Base-by-base conservation (phyloP, 257 asterid genomes). In the Solanum commersonii region DNA sequence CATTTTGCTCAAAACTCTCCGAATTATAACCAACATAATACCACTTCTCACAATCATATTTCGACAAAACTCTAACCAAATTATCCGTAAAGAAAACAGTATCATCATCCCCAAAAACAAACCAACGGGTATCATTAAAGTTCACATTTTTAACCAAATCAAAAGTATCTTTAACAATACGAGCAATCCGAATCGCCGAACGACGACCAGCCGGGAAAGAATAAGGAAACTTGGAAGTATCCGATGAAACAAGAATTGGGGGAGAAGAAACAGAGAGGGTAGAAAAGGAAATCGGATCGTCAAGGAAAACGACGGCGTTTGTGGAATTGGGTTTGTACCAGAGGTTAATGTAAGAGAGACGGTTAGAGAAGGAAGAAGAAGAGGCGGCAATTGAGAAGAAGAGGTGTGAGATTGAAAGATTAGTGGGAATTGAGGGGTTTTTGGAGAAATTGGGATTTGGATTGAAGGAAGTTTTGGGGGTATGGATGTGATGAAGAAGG, bases 71-170 rank as follows among this genome's bases (percentile, higher is more conserved):
- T 20, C 87, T 89, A 42, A 92, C 94, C 86, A 96, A 87, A 93
- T 96, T 96, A 37, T 89, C 93, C 10, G 90, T 71, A 73, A 95
- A 91, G 29, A 96, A 95, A 8, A 96, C 86, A 31, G 98, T 95
- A 49, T 96, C 98, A 23, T 96, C 98, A 86, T 95, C 98, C 14
- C 98, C 94, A 84, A 96, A 96, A 23, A 96, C 90, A 86, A 92
- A 96, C 98, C 98, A 96, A 29, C 87, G 87, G 63, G 94, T 85
- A n/a, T 91, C 88, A 3, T 94, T 90, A 22, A 91, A 49, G 27
- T 84, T 87, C 27, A 86, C 56, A 46, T 34, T 86, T 13, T 68
- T 84, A 56, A 88, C 78, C 4, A 93, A 93, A 68, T 86, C 90
- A 83, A 95, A 82, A 1, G 96, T 95, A 10, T 96, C 96, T 25